These are phyloP conservation scores for Lignosus rhinocerotis DNA, from an alignment of 1,284 basidiomycete genomes.

Conservation along the genomic window DNA sequence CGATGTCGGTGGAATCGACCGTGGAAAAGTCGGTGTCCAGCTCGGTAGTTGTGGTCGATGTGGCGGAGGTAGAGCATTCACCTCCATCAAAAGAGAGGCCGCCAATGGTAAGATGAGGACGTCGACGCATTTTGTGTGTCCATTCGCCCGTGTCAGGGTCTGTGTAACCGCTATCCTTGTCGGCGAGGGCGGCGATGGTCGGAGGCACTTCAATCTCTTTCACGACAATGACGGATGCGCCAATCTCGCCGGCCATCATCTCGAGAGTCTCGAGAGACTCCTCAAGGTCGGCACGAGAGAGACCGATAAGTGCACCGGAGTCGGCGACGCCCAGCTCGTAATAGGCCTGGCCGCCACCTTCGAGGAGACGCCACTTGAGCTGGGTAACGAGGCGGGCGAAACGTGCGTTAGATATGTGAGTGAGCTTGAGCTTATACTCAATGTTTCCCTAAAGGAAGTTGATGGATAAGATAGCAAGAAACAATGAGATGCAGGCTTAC, in stretches of 20 bases:
- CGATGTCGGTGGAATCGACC: conserved; percentile 36
- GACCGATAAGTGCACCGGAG: conserved; percentile 82
- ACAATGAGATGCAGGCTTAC: conserved; percentile 30
- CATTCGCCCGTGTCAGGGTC: conserved; percentile 35
- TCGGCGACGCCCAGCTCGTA: conserved; percentile 92
- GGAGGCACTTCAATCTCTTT: conserved; percentile 81
- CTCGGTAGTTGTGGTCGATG: conserved; percentile 37
- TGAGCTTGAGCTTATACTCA: conserved; percentile 85
- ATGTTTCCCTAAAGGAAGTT: conserved; percentile 59
- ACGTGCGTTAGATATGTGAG: conserved; percentile 67
- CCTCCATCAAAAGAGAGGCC: neutral
- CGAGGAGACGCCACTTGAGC: conserved; percentile 91
- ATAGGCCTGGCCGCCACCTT: conserved; percentile 89
- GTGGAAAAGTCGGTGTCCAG: conserved; percentile 32
- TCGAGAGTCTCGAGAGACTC: conserved; percentile 81
- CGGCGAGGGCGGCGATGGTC: conserved; percentile 40
- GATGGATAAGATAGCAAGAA: neutral
- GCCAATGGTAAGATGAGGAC: conserved; percentile 3
- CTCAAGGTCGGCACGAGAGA: conserved; percentile 75
- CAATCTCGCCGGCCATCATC: conserved; percentile 91
- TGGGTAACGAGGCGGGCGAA: conserved; percentile 86
- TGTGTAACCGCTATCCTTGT: conserved; percentile 34
- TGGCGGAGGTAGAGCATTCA: conserved; percentile 21
- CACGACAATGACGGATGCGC: conserved; percentile 84
- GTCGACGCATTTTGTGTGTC: conserved; percentile 33